These are phyloP conservation scores for Vigna radiata DNA, from an alignment of 306 rosid species.

Conservation along the genomic window DNA sequence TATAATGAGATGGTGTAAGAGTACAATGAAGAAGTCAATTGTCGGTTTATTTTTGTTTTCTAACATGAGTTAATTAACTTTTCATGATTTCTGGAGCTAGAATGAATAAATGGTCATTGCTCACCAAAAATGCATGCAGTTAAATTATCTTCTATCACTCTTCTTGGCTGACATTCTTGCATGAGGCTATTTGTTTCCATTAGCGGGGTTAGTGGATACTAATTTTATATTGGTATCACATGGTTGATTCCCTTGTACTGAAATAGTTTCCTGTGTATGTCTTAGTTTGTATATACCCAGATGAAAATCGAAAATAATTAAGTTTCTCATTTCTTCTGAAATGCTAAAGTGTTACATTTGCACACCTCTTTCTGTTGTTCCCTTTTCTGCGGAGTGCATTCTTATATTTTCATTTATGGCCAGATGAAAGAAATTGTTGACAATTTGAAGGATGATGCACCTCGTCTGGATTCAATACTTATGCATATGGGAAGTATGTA, in stretches of 20 bases:
- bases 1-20: background rate
- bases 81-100: conserved; percentile 29
- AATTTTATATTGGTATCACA: background rate
- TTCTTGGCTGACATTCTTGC: conserved; percentile 18
- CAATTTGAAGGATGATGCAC: conserved; percentile 68
- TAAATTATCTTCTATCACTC: conserved; percentile 35
- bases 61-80: conserved; percentile 1
- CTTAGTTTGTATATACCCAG: conserved; percentile 16
- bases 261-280: conserved; percentile 19
- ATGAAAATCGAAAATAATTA: conserved; percentile 6
- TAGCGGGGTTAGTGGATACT: background rate
- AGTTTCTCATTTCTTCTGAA: conserved; percentile 18
- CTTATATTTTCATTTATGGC: conserved; percentile 49
- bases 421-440: conserved; percentile 81
- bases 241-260: conserved; percentile 28
- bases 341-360: conserved; percentile 28
- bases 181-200: conserved; percentile 21
- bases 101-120: conserved; percentile 22
- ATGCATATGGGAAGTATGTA: conserved; percentile 97
- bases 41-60: background rate
- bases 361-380: conserved; percentile 25
- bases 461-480: conserved; percentile 74
- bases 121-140: conserved; percentile 9
- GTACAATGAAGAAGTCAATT: conserved; percentile 21
- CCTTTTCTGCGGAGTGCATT: conserved; percentile 38